Base-by-base conservation (phyloP, 148 eudicot genomes). In the Rhododendron mucronatum region DNA sequence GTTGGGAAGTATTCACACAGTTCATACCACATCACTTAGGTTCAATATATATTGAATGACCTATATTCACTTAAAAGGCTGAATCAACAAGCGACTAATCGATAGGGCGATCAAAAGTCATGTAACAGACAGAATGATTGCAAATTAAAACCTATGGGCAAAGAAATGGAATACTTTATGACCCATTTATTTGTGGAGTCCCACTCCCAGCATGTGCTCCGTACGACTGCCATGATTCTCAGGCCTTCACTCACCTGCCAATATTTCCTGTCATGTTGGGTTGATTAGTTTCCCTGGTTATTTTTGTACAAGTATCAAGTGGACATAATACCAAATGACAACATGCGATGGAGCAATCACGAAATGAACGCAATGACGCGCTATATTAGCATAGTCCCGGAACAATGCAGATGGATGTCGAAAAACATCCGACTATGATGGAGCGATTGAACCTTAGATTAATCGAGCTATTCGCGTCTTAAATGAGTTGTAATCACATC, bases 221-320 rank as follows among this genome's bases (percentile, higher is more conserved):
- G 41, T 73, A 73, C 78, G 48, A 77, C 80, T 77, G 26, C 55
- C 81, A 47, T 78, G 14, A 63, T 63, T 63, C 71, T 61, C 67
- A 21, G 67, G 67, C 67, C 26, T 5, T 23, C 26, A 21, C 26
- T 21, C 67, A 61, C 67, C 67, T 21, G 26, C 67, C 67, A 61
- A 61, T 61, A 61, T 59, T 53, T 14, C 57, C 57, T 15, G 57
- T 16, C 63, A 57, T 55, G 61, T 4, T 57, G 61, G 21, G 61
- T 55, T 16, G 61, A 55, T 59, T 18, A 57, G 23, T 16, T 57
- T 57, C 23, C 63, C 18, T 57, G 23, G 63, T 57, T 7, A 59
- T 21, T 59, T 59, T 21, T 59, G 26, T 21, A 21, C 45, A 41
- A 41, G 1, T 20, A 21, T 59, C 63, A 57, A 57, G 63, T 18